Conservation (phyloP, 345 rosid species). For the Ricinus communis region DNA sequence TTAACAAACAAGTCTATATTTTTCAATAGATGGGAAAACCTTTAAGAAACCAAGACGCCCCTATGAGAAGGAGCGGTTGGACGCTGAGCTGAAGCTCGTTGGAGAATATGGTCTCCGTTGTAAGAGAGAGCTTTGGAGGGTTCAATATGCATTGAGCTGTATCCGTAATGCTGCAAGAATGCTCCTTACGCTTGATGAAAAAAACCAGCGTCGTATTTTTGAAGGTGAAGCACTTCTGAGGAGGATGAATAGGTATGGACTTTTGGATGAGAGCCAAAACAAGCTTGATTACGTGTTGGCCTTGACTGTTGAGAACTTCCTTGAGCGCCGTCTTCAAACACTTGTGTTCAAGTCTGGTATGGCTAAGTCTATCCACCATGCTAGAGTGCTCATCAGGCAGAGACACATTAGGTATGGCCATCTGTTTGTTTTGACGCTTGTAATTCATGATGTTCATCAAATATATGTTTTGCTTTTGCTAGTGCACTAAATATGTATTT, state of each 20-base stretch:
- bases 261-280: constrained; percentile 71
- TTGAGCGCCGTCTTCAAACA: constrained; percentile 70
- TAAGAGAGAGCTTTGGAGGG: constrained; percentile 73
- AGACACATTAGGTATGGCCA: constrained; percentile 55
- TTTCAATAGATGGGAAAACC: constrained; percentile 49
- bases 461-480: neutral
- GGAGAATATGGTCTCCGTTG: constrained; percentile 65
- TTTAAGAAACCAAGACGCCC: constrained; percentile 69
- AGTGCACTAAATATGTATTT: neutral
- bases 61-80: constrained; percentile 64
- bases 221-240: constrained; percentile 64
- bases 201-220: constrained; percentile 51
- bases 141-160: constrained; percentile 57
- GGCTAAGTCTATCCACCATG: constrained; percentile 72
- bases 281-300: constrained; percentile 75
- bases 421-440: neutral
- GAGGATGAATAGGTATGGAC: constrained; percentile 61
- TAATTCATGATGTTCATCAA: neutral
- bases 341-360: constrained; percentile 65
- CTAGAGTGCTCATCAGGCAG: constrained; percentile 66
- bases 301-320: constrained; percentile 63
- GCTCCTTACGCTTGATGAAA: constrained; percentile 63
- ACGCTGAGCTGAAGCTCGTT: constrained; percentile 59
- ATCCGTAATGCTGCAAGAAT: constrained; percentile 63
- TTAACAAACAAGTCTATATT: neutral